Evolutionary conservation across 2,329 filamentous ascomycete genomes (phyloP).

Genomic region (Xylariaceae sp.): DNA sequence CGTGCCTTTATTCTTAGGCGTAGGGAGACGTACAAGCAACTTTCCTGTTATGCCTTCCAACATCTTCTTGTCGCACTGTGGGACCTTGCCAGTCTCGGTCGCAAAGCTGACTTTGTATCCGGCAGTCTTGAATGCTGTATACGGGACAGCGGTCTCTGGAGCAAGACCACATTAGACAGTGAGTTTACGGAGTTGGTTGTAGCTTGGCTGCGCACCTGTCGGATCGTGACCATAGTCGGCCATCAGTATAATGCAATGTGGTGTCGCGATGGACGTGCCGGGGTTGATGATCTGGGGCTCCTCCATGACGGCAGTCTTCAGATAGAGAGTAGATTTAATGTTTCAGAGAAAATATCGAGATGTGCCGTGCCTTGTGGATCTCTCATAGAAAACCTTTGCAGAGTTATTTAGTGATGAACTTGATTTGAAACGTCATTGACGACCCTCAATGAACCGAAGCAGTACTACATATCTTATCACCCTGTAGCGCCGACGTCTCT

Average conservation of each 20-base stretch:
- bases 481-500: no score
- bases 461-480: no score
- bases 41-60: slow-evolving; percentile 46
- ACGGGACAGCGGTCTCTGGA: slow-evolving; percentile 49
- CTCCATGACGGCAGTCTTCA: slow-evolving; percentile 20
- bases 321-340: not conserved
- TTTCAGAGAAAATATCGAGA: not conserved
- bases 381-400: no score
- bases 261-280: slow-evolving; percentile 16
- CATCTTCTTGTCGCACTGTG: slow-evolving; percentile 48
- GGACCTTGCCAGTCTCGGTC: slow-evolving; percentile 45
- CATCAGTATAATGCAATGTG: slow-evolving; percentile 46
- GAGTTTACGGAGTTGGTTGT: not conserved
- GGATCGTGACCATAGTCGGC: slow-evolving; percentile 54
- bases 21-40: slow-evolving; percentile 44
- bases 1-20: no score
- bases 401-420: no score
- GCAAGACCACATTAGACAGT: not conserved
- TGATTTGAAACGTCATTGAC: no score
- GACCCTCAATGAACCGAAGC: no score
- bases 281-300: slow-evolving; percentile 23
- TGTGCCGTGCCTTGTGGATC: no score
- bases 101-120: slow-evolving; percentile 47
- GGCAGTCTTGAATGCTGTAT: slow-evolving; percentile 42
- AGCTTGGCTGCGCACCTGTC: slow-evolving; percentile 37